These are phyloP conservation scores for Amoeboradix gromovi DNA, from an alignment of 371 early-diverging fungal genomes.

Conservation along the genomic window DNA sequence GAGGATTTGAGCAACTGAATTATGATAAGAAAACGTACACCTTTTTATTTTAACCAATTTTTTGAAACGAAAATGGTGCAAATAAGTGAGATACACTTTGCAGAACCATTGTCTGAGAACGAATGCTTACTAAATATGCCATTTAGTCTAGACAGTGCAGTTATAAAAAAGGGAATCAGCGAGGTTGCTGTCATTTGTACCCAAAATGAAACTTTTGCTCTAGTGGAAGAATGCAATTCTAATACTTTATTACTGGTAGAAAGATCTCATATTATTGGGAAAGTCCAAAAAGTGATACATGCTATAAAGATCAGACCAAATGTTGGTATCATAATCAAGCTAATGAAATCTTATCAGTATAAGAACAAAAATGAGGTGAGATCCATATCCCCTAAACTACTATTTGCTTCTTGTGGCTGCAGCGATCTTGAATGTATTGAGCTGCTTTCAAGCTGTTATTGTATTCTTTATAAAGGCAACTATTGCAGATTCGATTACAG, in stretches of 20 bases:
- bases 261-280: background rate
- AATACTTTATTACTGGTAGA: background rate
- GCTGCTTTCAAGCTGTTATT: background rate
- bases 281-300: background rate
- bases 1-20: too few relatives aligned
- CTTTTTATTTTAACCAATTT: too few relatives aligned
- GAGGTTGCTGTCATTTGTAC: background rate
- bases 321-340: background rate
- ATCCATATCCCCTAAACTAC: background rate
- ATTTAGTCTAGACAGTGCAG: background rate
- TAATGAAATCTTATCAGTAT: background rate
- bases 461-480: background rate
- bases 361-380: background rate
- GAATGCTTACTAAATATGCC: background rate
- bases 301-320: background rate
- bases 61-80: too few relatives aligned
- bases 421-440: background rate
- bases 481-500: background rate
- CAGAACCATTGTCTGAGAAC: background rate
- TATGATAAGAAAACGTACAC: too few relatives aligned
- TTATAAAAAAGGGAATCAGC: background rate
- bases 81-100: background rate
- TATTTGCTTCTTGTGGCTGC: background rate
- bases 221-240: background rate
- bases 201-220: background rate